These are phyloP conservation scores for Diutina pseudorugosa DNA, from an alignment of 1,139 yeast genomes.

Conservation along the genomic window DNA sequence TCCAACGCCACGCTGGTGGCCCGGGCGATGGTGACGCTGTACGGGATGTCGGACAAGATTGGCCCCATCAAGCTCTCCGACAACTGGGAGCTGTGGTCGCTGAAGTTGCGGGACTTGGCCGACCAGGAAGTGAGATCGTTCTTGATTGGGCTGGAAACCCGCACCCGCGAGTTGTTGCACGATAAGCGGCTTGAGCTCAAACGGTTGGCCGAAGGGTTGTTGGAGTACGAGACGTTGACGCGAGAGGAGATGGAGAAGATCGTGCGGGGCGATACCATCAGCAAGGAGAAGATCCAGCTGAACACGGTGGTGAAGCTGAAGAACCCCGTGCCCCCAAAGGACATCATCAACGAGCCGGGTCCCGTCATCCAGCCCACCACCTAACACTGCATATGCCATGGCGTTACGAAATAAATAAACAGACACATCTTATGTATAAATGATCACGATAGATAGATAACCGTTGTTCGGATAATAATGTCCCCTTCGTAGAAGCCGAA, in stretches of 20 bases:
- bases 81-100: constrained; percentile 93
- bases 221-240: constrained; percentile 91
- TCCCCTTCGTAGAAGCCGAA: too few species aligned
- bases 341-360: neutral
- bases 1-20: constrained; percentile 87
- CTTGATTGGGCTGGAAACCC: constrained; percentile 60
- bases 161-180: constrained; percentile 60
- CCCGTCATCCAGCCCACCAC: neutral
- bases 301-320: constrained; percentile 59
- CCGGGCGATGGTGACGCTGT: constrained; percentile 91
- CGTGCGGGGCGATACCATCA: constrained; percentile 64
- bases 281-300: constrained; percentile 53
- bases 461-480: too few species aligned
- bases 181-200: constrained; percentile 62
- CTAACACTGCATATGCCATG: neutral
- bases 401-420: neutral
- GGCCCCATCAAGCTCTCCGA: constrained; percentile 87
- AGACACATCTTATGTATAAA: neutral
- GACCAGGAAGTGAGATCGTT: constrained; percentile 81
- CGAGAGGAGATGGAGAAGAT: constrained; percentile 84
- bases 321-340: neutral
- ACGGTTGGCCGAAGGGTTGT: constrained; percentile 82
- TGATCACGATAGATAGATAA: neutral
- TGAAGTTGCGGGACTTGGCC: constrained; percentile 75
- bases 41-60: constrained; percentile 89